These are phyloP conservation scores for Cordyceps fumosorosea DNA, from an alignment of 2,329 filamentous ascomycete genomes.

Conservation along the genomic window DNA sequence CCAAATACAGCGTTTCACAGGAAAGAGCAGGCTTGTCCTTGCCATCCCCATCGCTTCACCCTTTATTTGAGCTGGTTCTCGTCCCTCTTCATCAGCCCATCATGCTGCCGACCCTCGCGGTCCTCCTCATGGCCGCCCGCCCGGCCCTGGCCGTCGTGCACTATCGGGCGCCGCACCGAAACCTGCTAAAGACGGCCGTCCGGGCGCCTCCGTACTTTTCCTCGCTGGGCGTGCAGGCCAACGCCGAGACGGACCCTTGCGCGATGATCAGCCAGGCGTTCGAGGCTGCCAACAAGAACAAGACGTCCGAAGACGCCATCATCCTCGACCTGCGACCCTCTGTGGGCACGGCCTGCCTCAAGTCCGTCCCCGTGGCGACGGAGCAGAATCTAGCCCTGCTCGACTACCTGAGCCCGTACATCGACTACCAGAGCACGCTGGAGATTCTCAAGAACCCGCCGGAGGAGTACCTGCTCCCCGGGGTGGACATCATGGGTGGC, in stretches of 20 bases:
- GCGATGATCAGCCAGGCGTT: constrained; percentile 1
- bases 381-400: constrained; percentile 14
- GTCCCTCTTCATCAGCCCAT: background rate
- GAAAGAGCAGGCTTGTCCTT: too few species aligned
- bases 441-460: constrained; percentile 16
- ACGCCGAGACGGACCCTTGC: background rate
- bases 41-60: too few species aligned
- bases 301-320: background rate
- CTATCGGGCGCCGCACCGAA: background rate
- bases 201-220: background rate
- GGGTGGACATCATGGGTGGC: constrained; percentile 16
- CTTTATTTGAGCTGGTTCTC: background rate
- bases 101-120: background rate
- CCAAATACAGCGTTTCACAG: background rate
- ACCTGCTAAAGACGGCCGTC: background rate
- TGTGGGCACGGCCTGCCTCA: constrained; percentile 16
- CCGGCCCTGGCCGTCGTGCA: background rate
- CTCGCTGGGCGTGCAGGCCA: background rate
- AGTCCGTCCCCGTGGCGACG: constrained; percentile 13
- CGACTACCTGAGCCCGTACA: constrained; percentile 16
- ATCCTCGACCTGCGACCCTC: constrained; percentile 14
- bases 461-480: constrained; percentile 16
- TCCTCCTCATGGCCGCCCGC: background rate
- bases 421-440: constrained; percentile 17
- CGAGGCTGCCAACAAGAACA: background rate